Conservation (phyloP, 2,329 filamentous ascomycete species). For the Nakataea oryzae region DNA sequence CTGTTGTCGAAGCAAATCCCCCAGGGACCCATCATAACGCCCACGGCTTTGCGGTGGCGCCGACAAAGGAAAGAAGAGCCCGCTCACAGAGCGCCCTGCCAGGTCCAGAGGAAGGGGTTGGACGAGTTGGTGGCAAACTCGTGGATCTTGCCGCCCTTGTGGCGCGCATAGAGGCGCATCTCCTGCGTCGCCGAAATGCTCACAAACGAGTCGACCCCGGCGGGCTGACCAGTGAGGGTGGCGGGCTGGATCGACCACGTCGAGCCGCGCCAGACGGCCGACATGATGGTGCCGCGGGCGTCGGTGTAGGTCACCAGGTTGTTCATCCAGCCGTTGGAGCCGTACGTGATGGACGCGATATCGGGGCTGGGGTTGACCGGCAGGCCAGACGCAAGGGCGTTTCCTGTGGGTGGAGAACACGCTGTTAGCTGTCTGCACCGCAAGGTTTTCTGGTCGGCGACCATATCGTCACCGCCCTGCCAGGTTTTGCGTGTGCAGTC, state of each 20-base stretch:
- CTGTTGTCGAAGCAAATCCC: not conserved
- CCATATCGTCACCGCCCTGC: not conserved
- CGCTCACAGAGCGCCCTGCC: not conserved
- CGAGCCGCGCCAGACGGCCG: not conserved
- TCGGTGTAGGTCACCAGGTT: constrained; percentile 1
- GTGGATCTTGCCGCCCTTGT: not conserved
- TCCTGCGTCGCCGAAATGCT: not conserved
- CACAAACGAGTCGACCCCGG: not conserved
- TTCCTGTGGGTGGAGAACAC: not conserved
- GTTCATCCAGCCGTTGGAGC: not conserved
- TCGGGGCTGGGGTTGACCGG: not conserved
- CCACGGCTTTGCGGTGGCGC: not conserved
- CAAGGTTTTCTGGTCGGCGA: not conserved
- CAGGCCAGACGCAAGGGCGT: not conserved
- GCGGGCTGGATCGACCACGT: not conserved
- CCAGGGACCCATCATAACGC: not conserved
- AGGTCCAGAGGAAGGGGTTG: constrained; percentile 1
- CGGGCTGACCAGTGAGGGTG: not conserved
- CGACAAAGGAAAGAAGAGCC: not conserved
- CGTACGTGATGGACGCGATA: constrained; percentile 1
- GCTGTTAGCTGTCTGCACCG: not conserved
- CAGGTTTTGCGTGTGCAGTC: too few species aligned
- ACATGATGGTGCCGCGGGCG: not conserved
- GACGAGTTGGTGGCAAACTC: not conserved
- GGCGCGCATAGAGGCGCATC: not conserved